A percentile compares a stretch with the other conserved stretches of the same genome.
phyloP scores from a whole-genome alignment of 306 rosid genomes.

The Adenanthera pavonina region DNA sequence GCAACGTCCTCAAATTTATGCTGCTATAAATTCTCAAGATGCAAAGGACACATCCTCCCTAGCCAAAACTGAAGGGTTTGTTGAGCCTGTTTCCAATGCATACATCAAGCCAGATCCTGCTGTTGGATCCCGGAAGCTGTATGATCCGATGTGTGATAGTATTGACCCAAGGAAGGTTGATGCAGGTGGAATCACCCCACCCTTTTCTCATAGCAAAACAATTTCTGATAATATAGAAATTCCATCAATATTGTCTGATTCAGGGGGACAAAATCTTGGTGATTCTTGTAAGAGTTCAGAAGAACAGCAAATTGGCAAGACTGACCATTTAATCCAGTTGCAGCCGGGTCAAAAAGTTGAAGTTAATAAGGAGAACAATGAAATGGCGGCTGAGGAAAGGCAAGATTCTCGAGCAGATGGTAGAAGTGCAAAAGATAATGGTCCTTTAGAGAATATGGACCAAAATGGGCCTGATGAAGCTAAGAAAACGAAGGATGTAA shows the following conservation, averaged over 20 bases:
- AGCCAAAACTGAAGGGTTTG: slow-evolving; percentile 54
- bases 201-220: slow-evolving; percentile 44
- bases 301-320: slow-evolving; percentile 44
- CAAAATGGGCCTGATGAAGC: slow-evolving; percentile 65
- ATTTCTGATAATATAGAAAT: slow-evolving; percentile 26
- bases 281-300: slow-evolving; percentile 48
- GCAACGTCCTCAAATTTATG: slow-evolving; percentile 79
- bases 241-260: neutral
- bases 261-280: slow-evolving; percentile 43
- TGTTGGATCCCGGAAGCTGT: slow-evolving; percentile 53
- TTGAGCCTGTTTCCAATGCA: slow-evolving; percentile 52
- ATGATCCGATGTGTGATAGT: slow-evolving; percentile 63
- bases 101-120: slow-evolving; percentile 50
- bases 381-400: slow-evolving; percentile 47
- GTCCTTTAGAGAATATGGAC: slow-evolving; percentile 52
- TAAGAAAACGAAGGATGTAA: slow-evolving; percentile 76
- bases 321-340: slow-evolving; percentile 41
- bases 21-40: slow-evolving; percentile 68
- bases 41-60: slow-evolving; percentile 49
- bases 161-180: slow-evolving; percentile 54
- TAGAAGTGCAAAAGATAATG: slow-evolving; percentile 46
- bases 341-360: slow-evolving; percentile 48
- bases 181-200: slow-evolving; percentile 45
- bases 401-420: slow-evolving; percentile 50
- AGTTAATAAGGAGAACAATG: slow-evolving; percentile 45